Conservation (phyloP, 2,329 filamentous ascomycete genomes). For the Penicillium sclerotigenum region DNA sequence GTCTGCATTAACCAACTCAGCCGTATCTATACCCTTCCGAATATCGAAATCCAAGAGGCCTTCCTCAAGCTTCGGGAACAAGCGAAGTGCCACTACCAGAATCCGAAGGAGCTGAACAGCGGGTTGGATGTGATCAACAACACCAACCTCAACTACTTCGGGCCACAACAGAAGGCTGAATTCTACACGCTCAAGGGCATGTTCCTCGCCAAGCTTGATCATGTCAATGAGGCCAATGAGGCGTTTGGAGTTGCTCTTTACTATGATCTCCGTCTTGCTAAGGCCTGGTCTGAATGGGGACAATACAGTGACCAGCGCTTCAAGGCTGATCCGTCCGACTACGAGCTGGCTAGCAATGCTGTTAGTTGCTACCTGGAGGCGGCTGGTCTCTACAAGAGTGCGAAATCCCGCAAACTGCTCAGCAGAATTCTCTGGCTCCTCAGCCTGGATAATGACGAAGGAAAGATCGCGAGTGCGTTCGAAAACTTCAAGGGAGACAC, state of each 20-base stretch:
- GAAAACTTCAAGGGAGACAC: slow-evolving; percentile 97
- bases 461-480: slow-evolving; percentile 78
- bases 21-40: slow-evolving; percentile 96
- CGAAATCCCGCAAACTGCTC: slow-evolving; percentile 90
- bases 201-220: slow-evolving; percentile 92
- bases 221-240: slow-evolving; percentile 86
- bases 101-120: slow-evolving; percentile 83
- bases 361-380: slow-evolving; percentile 96
- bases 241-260: slow-evolving; percentile 94
- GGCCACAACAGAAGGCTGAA: slow-evolving; percentile 90
- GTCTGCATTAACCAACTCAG: slow-evolving; percentile 97
- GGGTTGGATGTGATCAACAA: slow-evolving; percentile 99
- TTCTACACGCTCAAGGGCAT: slow-evolving; percentile 99
- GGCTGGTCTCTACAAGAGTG: slow-evolving; percentile 92
- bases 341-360: slow-evolving; percentile 82
- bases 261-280: slow-evolving; percentile 91
- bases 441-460: slow-evolving; percentile 85
- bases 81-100: slow-evolving; percentile 98
- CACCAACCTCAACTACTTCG: slow-evolving; percentile 98
- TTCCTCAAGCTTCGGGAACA: slow-evolving; percentile 98
- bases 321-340: slow-evolving; percentile 79
- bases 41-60: slow-evolving; percentile 98
- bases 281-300: slow-evolving; percentile 99
- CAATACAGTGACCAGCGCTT: slow-evolving; percentile 97
- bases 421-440: slow-evolving; percentile 93